Evolutionary conservation across 345 rosid genomes (phyloP).

Genomic region (Syzygium aromaticum): DNA sequence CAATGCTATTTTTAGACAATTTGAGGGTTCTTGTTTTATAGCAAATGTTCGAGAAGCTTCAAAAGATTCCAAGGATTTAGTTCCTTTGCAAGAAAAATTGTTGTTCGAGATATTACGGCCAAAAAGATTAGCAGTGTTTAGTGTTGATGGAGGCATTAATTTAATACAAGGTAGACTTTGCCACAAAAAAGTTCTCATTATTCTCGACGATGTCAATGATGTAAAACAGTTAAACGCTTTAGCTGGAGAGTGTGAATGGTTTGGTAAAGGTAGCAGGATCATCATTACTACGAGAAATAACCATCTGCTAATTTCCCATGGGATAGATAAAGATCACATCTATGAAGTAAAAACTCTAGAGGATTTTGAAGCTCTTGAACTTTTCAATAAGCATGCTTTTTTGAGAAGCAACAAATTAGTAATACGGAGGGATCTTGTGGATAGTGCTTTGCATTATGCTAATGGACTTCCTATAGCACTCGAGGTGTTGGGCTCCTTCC

Average conservation of each 20-base stretch:
- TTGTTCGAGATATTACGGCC: too few species aligned
- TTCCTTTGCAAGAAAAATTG: not conserved
- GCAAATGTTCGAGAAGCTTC: not conserved
- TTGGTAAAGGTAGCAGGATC: not conserved
- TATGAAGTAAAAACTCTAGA: too few species aligned
- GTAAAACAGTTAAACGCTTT: not conserved
- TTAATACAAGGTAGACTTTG: not conserved
- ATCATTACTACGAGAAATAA: not conserved
- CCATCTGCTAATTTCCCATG: not conserved
- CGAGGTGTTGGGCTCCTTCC: too few species aligned
- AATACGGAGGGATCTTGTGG: too few species aligned
- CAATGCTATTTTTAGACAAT: not conserved
- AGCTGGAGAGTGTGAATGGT: not conserved
- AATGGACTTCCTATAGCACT: too few species aligned
- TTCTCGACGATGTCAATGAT: not conserved
- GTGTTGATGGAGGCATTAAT: not conserved
- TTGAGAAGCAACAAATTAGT: too few species aligned
- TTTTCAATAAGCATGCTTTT: too few species aligned
- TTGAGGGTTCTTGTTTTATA: not conserved
- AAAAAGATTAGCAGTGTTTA: too few species aligned
- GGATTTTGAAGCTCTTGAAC: too few species aligned
- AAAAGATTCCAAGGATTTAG: not conserved
- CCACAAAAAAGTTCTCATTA: not conserved
- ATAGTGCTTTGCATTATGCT: too few species aligned
- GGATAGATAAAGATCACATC: not conserved